phyloP scores from a whole-genome alignment of 2,329 filamentous ascomycete genomes.

The Elsinoe ampelina region DNA sequence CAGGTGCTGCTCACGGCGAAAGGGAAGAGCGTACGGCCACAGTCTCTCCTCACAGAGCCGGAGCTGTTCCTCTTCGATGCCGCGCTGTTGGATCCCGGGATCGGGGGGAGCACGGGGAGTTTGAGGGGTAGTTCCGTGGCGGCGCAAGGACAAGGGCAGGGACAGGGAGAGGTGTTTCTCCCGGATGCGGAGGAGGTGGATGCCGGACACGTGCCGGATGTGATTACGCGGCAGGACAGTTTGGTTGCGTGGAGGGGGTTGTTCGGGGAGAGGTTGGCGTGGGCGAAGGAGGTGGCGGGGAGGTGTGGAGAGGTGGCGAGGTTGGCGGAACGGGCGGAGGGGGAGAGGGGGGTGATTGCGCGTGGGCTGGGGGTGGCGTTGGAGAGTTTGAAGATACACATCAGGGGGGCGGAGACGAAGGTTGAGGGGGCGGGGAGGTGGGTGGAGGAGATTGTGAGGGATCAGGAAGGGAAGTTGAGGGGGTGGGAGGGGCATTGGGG shows the following conservation, averaged over 20 bases:
- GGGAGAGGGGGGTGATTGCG: conserved; percentile 66
- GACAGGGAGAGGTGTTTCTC: conserved; percentile 40
- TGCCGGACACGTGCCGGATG: conserved; percentile 63
- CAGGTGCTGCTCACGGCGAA: conserved; percentile 81
- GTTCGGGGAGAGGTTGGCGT: conserved; percentile 69
- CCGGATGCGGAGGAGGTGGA: conserved; percentile 50
- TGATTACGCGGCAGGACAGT: conserved; percentile 67
- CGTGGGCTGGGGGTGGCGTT: conserved; percentile 76
- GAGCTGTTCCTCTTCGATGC: conserved; percentile 93
- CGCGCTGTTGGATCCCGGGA: conserved; percentile 34
- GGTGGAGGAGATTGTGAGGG: conserved; percentile 57
- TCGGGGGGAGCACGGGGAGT: conserved; percentile 33
- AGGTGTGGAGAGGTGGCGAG: conserved; percentile 59
- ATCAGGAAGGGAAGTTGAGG: conserved; percentile 55
- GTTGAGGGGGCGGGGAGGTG: conserved; percentile 62
- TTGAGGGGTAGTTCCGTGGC: conserved; percentile 19
- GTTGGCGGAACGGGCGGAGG: conserved; percentile 55
- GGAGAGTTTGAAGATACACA: conserved; percentile 69
- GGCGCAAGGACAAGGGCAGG: neutral
- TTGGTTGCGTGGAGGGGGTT: conserved; percentile 81
- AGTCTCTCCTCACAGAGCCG: conserved; percentile 71
- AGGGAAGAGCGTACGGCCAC: conserved; percentile 74
- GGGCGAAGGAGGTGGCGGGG: conserved; percentile 63
- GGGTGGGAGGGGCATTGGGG: conserved; percentile 61
- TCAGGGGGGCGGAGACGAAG: conserved; percentile 62